Percentiles rank a stretch among this genome's conserved stretches.
Conservation (phyloP, 345 rosid species). For the Noccaea caerulescens region DNA sequence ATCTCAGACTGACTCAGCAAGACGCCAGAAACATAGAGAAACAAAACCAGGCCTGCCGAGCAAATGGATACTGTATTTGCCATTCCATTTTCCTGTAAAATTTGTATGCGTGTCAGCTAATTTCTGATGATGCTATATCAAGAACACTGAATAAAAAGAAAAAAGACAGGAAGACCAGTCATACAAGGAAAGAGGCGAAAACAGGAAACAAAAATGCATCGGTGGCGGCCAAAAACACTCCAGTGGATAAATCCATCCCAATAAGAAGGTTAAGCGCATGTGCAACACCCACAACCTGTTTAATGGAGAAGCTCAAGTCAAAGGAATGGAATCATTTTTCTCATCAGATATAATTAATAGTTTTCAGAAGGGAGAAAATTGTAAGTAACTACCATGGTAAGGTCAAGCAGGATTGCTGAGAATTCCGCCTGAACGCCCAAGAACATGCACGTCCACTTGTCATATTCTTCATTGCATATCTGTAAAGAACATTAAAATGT, state of each 20-base stretch:
- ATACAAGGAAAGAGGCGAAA: slow-evolving; percentile 77
- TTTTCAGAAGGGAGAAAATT: slow-evolving; percentile 14
- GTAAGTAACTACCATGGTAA: slow-evolving; percentile 66
- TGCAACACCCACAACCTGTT: slow-evolving; percentile 89
- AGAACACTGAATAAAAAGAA: not conserved
- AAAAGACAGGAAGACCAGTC: slow-evolving; percentile 28
- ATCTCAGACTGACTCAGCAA: slow-evolving; percentile 79
- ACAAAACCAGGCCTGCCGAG: slow-evolving; percentile 61
- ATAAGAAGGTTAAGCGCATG: slow-evolving; percentile 88
- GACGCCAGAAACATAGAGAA: slow-evolving; percentile 71
- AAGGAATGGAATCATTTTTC: slow-evolving; percentile 20
- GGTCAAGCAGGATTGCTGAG: slow-evolving; percentile 77
- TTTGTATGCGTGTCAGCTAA: slow-evolving; percentile 28
- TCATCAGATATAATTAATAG: not conserved
- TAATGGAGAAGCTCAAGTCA: slow-evolving; percentile 38
- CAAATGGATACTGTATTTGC: slow-evolving; percentile 58
- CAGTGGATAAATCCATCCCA: slow-evolving; percentile 80
- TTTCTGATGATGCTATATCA: slow-evolving; percentile 23
- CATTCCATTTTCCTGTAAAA: slow-evolving; percentile 66
- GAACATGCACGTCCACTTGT: slow-evolving; percentile 68
- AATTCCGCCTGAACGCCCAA: slow-evolving; percentile 86
- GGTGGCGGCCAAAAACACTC: slow-evolving; percentile 81
- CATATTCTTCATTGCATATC: slow-evolving; percentile 93
- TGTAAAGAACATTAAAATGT: slow-evolving; percentile 39
- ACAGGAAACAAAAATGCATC: slow-evolving; percentile 85